These are phyloP conservation scores for Aphanomyces invadans DNA, from an alignment of 352 stramenopile species.

Conservation along the genomic window DNA sequence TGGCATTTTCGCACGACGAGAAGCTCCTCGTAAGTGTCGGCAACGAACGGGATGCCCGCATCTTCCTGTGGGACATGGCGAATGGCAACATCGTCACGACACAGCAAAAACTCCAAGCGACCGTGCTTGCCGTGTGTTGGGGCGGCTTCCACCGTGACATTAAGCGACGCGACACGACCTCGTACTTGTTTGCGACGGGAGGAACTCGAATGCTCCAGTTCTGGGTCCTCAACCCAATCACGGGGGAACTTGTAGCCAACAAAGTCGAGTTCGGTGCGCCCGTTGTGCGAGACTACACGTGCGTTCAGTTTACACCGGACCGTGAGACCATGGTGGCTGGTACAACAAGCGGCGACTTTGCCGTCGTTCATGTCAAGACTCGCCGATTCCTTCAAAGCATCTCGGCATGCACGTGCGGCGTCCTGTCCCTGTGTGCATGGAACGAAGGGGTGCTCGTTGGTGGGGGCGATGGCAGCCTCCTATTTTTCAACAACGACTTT, in stretches of 20 bases:
- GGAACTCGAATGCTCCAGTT: constrained; percentile 66
- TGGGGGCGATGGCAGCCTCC: constrained; percentile 79
- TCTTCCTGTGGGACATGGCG: constrained; percentile 87
- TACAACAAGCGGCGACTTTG: constrained; percentile 83
- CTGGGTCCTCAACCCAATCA: constrained; percentile 83
- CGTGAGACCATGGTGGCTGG: constrained; percentile 73
- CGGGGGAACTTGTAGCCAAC: constrained; percentile 55
- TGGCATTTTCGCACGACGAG: constrained; percentile 90
- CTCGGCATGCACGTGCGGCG: constrained; percentile 70
- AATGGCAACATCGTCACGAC: constrained; percentile 85
- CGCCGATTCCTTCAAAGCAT: constrained; percentile 59
- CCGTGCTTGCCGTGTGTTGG: constrained; percentile 59
- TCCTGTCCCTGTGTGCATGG: constrained; percentile 45
- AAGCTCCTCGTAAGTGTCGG: constrained; percentile 78
- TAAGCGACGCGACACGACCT: constrained; percentile 81
- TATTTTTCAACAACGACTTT: constrained; percentile 67
- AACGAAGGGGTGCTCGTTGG: constrained; percentile 52
- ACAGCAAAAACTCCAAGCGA: constrained; percentile 56
- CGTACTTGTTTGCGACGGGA: constrained; percentile 85
- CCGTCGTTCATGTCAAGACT: constrained; percentile 70
- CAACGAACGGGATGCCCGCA: constrained; percentile 58
- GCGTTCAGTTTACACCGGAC: constrained; percentile 72
- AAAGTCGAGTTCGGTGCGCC: constrained; percentile 62
- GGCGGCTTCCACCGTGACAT: constrained; percentile 83
- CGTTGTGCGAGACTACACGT: constrained; percentile 76